Percentiles rank a stretch among this genome's conserved stretches.
Conservation (phyloP, 805 yeast genomes). For the Cyberlindnera veronae region DNA sequence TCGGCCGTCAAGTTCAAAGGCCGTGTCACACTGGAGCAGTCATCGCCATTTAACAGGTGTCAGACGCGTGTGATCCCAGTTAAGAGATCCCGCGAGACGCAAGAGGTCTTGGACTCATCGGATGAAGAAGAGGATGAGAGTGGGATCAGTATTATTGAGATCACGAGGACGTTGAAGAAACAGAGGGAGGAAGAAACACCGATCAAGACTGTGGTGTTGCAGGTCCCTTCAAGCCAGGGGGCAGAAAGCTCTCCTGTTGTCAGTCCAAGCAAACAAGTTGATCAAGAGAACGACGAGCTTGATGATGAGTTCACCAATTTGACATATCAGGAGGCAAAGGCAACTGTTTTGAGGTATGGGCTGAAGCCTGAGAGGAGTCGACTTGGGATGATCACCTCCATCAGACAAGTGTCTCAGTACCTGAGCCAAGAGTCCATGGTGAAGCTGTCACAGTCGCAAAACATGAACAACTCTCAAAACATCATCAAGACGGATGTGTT, state of each 20-base stretch:
- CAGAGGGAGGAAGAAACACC: slow-evolving; percentile 10
- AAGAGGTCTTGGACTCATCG: slow-evolving; percentile 20
- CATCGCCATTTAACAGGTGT: slow-evolving; percentile 13
- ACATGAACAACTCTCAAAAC: slow-evolving; percentile 20
- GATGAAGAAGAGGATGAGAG: slow-evolving; percentile 26
- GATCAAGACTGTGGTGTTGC: slow-evolving; percentile 15
- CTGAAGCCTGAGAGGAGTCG: slow-evolving; percentile 24
- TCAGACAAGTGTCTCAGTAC: slow-evolving; percentile 13
- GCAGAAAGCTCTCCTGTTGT: background rate
- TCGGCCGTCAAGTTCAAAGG: slow-evolving; percentile 20
- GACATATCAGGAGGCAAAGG: slow-evolving; percentile 22
- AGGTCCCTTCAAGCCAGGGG: slow-evolving; percentile 24
- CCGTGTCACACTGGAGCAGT: slow-evolving; percentile 9
- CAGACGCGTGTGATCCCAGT: slow-evolving; percentile 17
- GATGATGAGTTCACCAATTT: slow-evolving; percentile 15
- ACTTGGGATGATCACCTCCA: slow-evolving; percentile 19
- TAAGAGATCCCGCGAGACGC: slow-evolving; percentile 10
- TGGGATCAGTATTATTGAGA: slow-evolving; percentile 26
- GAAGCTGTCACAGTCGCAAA: slow-evolving; percentile 19
- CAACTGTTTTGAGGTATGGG: slow-evolving; percentile 24
- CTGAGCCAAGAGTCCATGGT: slow-evolving; percentile 19
- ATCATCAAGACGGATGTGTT: slow-evolving; percentile 24
- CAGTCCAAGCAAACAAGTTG: background rate
- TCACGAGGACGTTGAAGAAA: slow-evolving; percentile 24
- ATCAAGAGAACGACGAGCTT: slow-evolving; percentile 10